These are phyloP conservation scores for Globisporangium paddicum DNA, from an alignment of 352 stramenopile genomes.

Conservation along the genomic window DNA sequence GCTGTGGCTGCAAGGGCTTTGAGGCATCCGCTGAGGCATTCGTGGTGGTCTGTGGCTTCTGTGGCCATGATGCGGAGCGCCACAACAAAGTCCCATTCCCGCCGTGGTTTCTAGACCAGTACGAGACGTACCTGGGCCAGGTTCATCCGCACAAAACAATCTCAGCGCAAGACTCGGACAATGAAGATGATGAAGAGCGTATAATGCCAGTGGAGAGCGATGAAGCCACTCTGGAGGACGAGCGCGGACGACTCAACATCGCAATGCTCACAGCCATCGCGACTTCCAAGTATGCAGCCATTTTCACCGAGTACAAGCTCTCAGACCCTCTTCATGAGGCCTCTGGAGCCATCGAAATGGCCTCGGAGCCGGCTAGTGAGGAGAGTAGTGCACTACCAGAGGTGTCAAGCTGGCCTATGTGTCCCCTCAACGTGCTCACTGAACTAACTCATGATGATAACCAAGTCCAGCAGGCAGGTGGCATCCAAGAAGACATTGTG, in stretches of 20 bases:
- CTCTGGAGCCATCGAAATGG: no score
- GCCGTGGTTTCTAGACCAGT: constrained; percentile 68
- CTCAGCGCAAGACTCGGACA: not conserved
- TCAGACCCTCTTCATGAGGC: not conserved
- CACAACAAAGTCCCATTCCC: constrained; percentile 45
- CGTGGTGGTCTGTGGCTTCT: constrained; percentile 36
- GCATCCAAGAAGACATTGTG: not conserved
- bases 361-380: not conserved
- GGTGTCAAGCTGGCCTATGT: constrained; percentile 3
- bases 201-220: constrained; percentile 4
- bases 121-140: constrained; percentile 43
- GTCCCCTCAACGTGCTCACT: not conserved
- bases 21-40: constrained; percentile 14
- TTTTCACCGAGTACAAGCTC: constrained; percentile 2
- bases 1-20: constrained; percentile 60
- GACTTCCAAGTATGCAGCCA: not conserved
- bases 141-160: no score
- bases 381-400: not conserved
- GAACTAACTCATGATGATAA: not conserved
- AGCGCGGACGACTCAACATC: constrained; percentile 12
- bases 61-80: constrained; percentile 21
- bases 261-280: constrained; percentile 11
- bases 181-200: not conserved
- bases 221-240: constrained; percentile 11
- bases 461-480: not conserved